These are phyloP conservation scores for Microcyclospora pomicola DNA, from an alignment of 2,329 filamentous ascomycete species.

Conservation along the genomic window DNA sequence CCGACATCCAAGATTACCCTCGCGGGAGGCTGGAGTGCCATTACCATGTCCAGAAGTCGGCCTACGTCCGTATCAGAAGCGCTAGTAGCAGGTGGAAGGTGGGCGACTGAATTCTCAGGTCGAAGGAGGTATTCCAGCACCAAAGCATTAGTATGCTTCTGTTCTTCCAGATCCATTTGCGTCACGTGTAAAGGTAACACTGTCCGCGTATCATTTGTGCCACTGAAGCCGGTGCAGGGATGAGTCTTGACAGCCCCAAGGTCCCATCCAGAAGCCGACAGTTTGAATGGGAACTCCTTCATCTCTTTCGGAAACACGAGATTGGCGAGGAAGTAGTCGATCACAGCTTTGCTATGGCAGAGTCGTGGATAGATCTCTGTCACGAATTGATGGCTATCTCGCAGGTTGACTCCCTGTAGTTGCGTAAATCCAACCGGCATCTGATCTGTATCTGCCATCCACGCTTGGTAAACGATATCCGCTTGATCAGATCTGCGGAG, in stretches of 20 bases:
- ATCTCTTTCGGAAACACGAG: conserved; percentile 53
- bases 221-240: conserved; percentile 50
- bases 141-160: conserved; percentile 52
- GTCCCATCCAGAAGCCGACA: conserved; percentile 56
- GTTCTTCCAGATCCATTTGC: conserved; percentile 44
- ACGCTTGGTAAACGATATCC: conserved; percentile 11
- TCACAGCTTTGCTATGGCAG: conserved; percentile 35
- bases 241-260: conserved; percentile 20
- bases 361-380: conserved; percentile 28
- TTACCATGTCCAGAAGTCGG: conserved; percentile 34
- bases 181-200: conserved; percentile 48
- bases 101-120: conserved; percentile 30
- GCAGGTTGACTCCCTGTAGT: conserved; percentile 15
- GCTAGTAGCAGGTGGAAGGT: neutral
- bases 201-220: conserved; percentile 51
- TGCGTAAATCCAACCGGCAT: conserved; percentile 9
- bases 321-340: conserved; percentile 54
- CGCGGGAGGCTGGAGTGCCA: conserved; percentile 25
- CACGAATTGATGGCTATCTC: conserved; percentile 11
- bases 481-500: conserved; percentile 13
- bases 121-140: conserved; percentile 48
- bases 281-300: conserved; percentile 49
- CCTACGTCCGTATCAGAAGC: conserved; percentile 6
- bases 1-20: conserved; percentile 58
- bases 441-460: neutral